phyloP scores from a whole-genome alignment of 352 stramenopile species.

The Plasmopara muralis region DNA sequence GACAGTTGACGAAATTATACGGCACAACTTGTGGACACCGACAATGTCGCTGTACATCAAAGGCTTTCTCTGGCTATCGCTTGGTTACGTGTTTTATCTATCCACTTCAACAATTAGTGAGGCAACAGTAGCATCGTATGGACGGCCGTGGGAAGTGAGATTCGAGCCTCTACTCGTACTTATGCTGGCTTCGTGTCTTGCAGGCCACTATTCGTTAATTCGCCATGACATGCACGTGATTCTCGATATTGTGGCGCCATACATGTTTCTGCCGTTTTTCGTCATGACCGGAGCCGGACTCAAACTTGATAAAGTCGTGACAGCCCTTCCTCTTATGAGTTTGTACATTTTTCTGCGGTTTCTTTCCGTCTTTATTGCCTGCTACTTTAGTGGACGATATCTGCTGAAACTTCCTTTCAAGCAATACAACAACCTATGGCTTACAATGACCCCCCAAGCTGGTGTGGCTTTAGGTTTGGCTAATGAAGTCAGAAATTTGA shows the following conservation, averaged over 20 bases:
- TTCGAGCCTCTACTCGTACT: conserved; percentile 65
- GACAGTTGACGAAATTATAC: conserved; percentile 9
- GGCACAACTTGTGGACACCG: conserved; percentile 19
- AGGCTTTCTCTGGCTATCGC: conserved; percentile 56
- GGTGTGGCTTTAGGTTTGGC: conserved; percentile 59
- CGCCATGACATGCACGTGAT: conserved; percentile 78
- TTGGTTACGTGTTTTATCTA: conserved; percentile 61
- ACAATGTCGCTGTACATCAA: conserved; percentile 44
- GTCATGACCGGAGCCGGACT: conserved; percentile 67
- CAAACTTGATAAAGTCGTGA: conserved; percentile 55
- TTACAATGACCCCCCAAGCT: conserved; percentile 66
- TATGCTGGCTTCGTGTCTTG: conserved; percentile 57
- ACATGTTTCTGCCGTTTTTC: conserved; percentile 75
- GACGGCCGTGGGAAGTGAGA: conserved; percentile 59
- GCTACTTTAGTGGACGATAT: conserved; percentile 52
- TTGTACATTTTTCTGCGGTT: conserved; percentile 54
- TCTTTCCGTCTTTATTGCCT: conserved; percentile 53
- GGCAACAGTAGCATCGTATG: conserved; percentile 35
- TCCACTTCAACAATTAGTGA: conserved; percentile 39
- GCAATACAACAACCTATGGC: conserved; percentile 72
- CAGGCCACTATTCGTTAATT: conserved; percentile 52
- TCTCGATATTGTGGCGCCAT: conserved; percentile 53
- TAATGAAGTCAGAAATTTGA: conserved; percentile 49
- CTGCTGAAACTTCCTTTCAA: conserved; percentile 46
- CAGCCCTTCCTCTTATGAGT: conserved; percentile 58